Base-by-base conservation (phyloP, 495 filamentous ascomycete genomes). In the Penicillium parvum region DNA sequence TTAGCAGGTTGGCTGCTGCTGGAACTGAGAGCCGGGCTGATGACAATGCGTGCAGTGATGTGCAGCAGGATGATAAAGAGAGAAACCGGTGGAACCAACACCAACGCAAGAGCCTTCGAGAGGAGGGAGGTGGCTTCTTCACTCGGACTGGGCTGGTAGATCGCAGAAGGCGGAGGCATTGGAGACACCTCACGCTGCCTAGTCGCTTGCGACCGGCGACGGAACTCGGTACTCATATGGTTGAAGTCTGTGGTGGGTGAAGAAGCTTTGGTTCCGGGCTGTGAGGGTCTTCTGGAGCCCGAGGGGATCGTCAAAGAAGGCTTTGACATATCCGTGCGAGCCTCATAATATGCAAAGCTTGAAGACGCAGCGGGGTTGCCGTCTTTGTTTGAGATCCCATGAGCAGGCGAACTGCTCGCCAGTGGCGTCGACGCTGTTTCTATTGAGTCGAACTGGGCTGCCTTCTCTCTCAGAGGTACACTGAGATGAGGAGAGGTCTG, bases 1-100 rank as follows among this genome's bases (percentile, higher is more conserved):
- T 42, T 33, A 3, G 47, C 30, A 4, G 62, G 25, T 5, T 53
- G 50, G 3, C 43, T 45, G 7, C 43, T 22, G 5, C 54, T 41
- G 10, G 57, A 48, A 26, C 49, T 61, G 29, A 52, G 30, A 19
- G 46, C 53, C 2, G 67, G 63, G 4, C 81, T 85, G 15, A 82
- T 77, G 0, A 79, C 74, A 47, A 94, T 86, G 26, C 76, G 78
- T 0, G 85, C 81, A 2, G 89, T 86, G 20, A 95, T 85, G 37
- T 79, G 79, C 6, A 95, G 72, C 71, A 95, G 86, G 28, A 92
- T 64, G 6, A 79, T 72, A 25, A 95, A 72, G 6, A 95, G 73
- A 45, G 86, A 78, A 16, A 81, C 74, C 0, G 89, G 88, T 6
- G 88, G 88, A 1, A 84, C 77, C 18, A 94, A 65, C 1, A 94